phyloP scores from a whole-genome alignment of 2,329 filamentous ascomycete genomes.

The Xylaria arbuscula region DNA sequence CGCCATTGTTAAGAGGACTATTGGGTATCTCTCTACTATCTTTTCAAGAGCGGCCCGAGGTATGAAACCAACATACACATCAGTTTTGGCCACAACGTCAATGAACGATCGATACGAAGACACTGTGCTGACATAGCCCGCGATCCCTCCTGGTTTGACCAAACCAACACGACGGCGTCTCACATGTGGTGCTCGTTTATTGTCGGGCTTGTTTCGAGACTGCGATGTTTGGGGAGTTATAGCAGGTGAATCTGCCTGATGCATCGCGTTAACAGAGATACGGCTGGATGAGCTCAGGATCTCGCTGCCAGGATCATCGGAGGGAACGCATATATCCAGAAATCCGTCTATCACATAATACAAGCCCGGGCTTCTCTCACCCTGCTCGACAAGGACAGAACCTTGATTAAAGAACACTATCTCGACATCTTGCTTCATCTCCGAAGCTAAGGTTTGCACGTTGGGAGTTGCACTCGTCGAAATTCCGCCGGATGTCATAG shows the following conservation, averaged over 20 bases:
- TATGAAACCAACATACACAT: constrained; percentile 96
- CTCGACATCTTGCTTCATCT: constrained; percentile 91
- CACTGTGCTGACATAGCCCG: constrained; percentile 93
- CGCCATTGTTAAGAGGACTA: constrained; percentile 93
- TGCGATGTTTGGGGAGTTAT: constrained; percentile 35
- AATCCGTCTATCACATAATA: constrained; percentile 99
- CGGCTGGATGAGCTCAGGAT: constrained; percentile 55
- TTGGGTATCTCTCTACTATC: constrained; percentile 91
- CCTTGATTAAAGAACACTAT: constrained; percentile 98
- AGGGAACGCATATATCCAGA: constrained; percentile 88
- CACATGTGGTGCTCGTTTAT: constrained; percentile 53
- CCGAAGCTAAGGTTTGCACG: constrained; percentile 74
- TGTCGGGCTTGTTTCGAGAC: constrained; percentile 54
- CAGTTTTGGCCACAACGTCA: constrained; percentile 95
- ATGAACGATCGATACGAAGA: constrained; percentile 97
- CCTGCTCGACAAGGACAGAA: constrained; percentile 93
- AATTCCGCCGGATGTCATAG: constrained; percentile 77
- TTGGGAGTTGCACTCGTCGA: constrained; percentile 71
- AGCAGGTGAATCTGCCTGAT: constrained; percentile 48
- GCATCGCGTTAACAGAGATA: constrained; percentile 52
- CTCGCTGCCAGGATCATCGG: constrained; percentile 64
- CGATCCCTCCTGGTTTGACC: constrained; percentile 93
- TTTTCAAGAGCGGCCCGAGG: constrained; percentile 86
- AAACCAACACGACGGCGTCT: constrained; percentile 77
- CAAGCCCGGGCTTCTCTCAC: constrained; percentile 93